Conservation (phyloP, 192 early-diverging fungal species). For the Podila epigama region DNA sequence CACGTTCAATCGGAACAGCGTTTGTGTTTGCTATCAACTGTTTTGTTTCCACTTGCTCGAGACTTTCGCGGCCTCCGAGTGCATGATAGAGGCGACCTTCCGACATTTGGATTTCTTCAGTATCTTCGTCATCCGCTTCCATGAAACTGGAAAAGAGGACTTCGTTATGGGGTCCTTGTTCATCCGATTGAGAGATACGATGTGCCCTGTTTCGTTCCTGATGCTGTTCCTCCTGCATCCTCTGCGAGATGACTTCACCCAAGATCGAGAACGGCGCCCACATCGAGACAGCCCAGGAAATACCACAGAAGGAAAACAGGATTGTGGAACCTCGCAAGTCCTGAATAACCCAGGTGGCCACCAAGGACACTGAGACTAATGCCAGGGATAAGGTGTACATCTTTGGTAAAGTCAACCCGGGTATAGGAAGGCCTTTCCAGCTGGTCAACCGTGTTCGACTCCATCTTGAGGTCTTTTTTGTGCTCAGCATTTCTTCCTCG, state of each 20-base stretch:
- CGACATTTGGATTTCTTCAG: conserved; percentile 23
- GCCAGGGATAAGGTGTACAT: conserved; percentile 79
- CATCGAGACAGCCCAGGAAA: conserved; percentile 87
- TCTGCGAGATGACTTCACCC: conserved; percentile 72
- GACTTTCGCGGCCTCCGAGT: conserved; percentile 15
- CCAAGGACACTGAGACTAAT: conserved; percentile 75
- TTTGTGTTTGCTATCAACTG: neutral
- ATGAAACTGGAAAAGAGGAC: conserved; percentile 12
- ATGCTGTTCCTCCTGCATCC: conserved; percentile 39
- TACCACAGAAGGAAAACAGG: conserved; percentile 76
- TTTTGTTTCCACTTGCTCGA: conserved; percentile 8
- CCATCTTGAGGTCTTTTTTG: neutral
- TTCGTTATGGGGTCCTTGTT: neutral
- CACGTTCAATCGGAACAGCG: neutral
- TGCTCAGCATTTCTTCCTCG: neutral
- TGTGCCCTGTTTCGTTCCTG: neutral
- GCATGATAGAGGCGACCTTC: conserved; percentile 24
- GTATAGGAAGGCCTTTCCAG: conserved; percentile 30
- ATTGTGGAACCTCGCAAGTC: conserved; percentile 65
- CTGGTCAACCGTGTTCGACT: conserved; percentile 1
- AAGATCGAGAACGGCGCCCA: conserved; percentile 96
- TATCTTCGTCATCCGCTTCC: conserved; percentile 18
- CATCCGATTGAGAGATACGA: neutral
- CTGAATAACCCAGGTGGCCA: conserved; percentile 66
- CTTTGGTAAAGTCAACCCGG: conserved; percentile 48